Conservation (phyloP, 2,329 filamentous ascomycete genomes). For the Colletotrichum theobromicola region DNA sequence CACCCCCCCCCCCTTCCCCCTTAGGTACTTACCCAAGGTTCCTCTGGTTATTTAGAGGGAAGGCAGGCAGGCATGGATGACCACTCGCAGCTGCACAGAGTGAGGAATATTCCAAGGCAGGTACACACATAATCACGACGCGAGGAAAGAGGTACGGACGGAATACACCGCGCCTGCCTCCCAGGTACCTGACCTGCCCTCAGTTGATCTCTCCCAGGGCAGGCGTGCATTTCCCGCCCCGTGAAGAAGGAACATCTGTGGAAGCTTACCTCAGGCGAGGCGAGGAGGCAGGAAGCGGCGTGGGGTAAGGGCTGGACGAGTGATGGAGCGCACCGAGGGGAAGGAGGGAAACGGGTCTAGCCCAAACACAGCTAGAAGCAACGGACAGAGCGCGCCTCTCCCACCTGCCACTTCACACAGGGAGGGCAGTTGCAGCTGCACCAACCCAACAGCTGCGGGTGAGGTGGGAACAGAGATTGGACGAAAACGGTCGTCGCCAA, state of each 20-base stretch:
- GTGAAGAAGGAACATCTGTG: neutral
- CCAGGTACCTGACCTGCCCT: neutral
- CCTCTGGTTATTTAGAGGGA: neutral
- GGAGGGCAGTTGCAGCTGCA: neutral
- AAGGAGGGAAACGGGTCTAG: neutral
- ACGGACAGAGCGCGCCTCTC: neutral
- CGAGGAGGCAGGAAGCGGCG: neutral
- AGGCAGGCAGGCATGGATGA: neutral
- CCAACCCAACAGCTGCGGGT: neutral
- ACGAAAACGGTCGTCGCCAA: conserved; percentile 12
- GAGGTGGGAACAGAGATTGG: neutral
- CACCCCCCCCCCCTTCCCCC: too few relatives aligned
- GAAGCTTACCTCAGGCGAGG: neutral
- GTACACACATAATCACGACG: neutral
- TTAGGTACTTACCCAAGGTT: too few relatives aligned
- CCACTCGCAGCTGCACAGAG: neutral
- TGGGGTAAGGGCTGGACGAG: neutral
- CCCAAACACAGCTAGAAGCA: neutral
- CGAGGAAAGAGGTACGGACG: neutral
- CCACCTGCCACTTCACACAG: conserved; percentile 12
- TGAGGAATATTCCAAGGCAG: neutral
- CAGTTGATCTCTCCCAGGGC: neutral
- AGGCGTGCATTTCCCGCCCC: neutral
- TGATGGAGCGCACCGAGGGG: neutral
- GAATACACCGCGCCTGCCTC: neutral